Base-by-base conservation (phyloP, 495 filamentous ascomycete species). In the Hyaloscypha variabilis region DNA sequence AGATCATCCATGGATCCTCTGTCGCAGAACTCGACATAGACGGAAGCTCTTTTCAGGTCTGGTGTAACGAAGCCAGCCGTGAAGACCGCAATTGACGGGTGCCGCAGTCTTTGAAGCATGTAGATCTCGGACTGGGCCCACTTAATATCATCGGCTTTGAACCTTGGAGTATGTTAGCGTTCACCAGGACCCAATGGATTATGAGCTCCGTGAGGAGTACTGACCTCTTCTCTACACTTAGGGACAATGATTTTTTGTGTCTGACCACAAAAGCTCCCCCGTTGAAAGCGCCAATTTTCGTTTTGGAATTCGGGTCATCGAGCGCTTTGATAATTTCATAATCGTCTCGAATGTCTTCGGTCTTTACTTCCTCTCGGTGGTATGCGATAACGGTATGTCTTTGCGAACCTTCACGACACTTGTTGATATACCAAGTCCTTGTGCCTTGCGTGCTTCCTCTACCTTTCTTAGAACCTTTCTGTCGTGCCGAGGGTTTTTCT, bases 11-110 rank as follows among this genome's bases (percentile, higher is more conserved):
- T 50, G 25, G 66, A 64, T 21, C 72, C 72, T 26, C 65, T 28
- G 36, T 73, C 71, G 62, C 73, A 75, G 34, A 69, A 71, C 56
- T 73, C 73, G 58, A 75, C 66, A 30, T 71, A 73, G 3, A 73
- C 14, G 0, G 69, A 68, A 13, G 64, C 63, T 14, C 26, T 14
- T 28, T 19, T 36, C 1, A 56, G 58, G 8, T 58, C 36, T 1
- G 52, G 14, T 1, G 49, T 36, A 8, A 67, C 34, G 39, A 71
- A 73, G 21, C 36, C 63, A 6, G 59, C 69, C 17, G 49, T 39
- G 57, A 71, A 73, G 28, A 49, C 46, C 11, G 66, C 62, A 1
- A 74, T 36, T n/a, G 64, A 30, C 6, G 49, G 11, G 58, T 74
- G 72, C 4, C 30, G 51, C 8, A 73, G 42, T 14, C 49, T 17